A percentile compares a stretch with the other conserved stretches of the same genome.
Conservation (phyloP, 108 stramenopile species). For the Nitzschia palea region DNA sequence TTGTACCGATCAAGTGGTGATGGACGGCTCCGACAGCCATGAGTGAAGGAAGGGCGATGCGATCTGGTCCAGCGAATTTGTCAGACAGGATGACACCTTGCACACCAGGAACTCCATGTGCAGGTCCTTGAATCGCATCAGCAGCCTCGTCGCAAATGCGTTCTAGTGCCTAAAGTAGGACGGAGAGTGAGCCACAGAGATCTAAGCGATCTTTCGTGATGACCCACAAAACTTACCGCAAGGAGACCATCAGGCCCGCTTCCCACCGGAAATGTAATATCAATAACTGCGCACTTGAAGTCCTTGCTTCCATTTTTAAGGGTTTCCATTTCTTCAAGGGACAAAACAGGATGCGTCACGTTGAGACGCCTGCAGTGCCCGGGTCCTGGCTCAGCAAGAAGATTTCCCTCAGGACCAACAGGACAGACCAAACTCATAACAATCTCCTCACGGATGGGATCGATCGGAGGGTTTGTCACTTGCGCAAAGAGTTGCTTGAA, state of each 20-base stretch:
- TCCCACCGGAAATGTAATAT: slow-evolving; percentile 88
- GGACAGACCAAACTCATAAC: slow-evolving; percentile 98
- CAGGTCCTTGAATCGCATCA: slow-evolving; percentile 81
- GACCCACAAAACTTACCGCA: slow-evolving; percentile 64
- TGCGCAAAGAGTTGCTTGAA: slow-evolving; percentile 99
- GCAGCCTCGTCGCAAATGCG: slow-evolving; percentile 93
- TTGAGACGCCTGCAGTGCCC: slow-evolving; percentile 87
- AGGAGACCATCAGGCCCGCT: slow-evolving; percentile 91
- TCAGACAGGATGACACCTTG: slow-evolving; percentile 92
- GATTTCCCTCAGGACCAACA: slow-evolving; percentile 93
- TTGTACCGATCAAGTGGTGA: slow-evolving; percentile 93
- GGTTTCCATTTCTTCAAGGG: slow-evolving; percentile 91
- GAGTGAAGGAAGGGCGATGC: slow-evolving; percentile 90
- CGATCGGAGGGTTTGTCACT: slow-evolving; percentile 98
- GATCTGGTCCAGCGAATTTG: slow-evolving; percentile 83
- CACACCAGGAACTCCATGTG: slow-evolving; percentile 73
- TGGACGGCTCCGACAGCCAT: slow-evolving; percentile 96
- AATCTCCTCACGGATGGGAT: slow-evolving; percentile 97
- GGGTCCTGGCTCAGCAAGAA: slow-evolving; percentile 71
- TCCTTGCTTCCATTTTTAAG: slow-evolving; percentile 80
- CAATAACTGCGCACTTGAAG: slow-evolving; percentile 85
- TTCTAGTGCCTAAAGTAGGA: slow-evolving; percentile 80
- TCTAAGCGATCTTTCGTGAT: too few relatives aligned
- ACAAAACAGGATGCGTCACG: slow-evolving; percentile 89
- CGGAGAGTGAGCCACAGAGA: slow-evolving; percentile 6